Base-by-base conservation (phyloP, 331 rosid species). In the Quercus phellos region DNA sequence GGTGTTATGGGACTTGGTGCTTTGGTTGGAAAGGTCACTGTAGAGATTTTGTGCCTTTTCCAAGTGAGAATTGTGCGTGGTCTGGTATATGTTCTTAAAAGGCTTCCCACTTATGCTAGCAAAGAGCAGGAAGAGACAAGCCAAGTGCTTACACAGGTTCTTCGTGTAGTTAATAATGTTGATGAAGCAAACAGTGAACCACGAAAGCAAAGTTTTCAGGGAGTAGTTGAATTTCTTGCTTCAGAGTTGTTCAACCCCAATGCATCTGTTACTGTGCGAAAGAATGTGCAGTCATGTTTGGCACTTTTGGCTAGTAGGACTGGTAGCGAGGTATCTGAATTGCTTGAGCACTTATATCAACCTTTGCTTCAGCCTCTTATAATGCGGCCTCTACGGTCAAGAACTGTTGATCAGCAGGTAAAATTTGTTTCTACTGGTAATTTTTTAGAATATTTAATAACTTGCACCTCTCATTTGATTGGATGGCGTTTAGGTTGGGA, bases 121-220 rank as follows among this genome's bases (percentile, higher is more conserved):
- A 95, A 91, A 84, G 99, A 93, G 91, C 99, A 95, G 81, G 99
- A 95, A 77, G 99, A 95, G 93, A 93, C 99, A 35, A 91, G 99
- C 72, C 98, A 95, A 87, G 98, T 95, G 81, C 98, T 95, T 59
- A 93, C 97, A 11, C 99, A 95, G 87, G 98, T 95, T 86, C 97
- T 95, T 85, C 96, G 98, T 53, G 99, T 93, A 26, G 99, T 95
- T 78, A 95, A 95, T 86, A 93, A 93, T 86, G 99, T 91, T 53
- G 98, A 95, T 77, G 99, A 93, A 87, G 98, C 98, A 82, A 95
- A 93, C 74, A 95, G 99, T 72, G 99, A 95, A 64, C 89, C 98
- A 11, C 92, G 97, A 69, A 88, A 84, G 81, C 96, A 90, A 81
- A 95, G 97, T 84, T 95, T 95, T 85, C 89, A 87, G 81, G 99